phyloP scores from a whole-genome alignment of 2,329 filamentous ascomycete species.

The Geosmithia morbida region DNA sequence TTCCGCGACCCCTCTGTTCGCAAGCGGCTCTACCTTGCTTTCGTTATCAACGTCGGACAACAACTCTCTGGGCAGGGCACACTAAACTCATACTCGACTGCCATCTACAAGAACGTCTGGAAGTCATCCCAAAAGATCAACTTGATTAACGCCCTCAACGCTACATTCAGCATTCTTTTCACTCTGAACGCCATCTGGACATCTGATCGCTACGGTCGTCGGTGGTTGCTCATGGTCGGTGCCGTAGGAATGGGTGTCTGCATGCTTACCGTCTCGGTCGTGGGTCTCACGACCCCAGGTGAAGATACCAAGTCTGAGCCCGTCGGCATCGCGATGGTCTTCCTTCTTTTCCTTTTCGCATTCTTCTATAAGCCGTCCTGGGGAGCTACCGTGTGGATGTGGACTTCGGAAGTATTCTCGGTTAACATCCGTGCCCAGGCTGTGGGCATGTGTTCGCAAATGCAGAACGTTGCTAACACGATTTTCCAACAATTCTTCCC shows the following conservation, averaged over 20 bases:
- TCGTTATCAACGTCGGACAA: slow-evolving; percentile 55
- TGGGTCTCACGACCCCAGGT: slow-evolving; percentile 33
- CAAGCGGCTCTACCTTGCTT: slow-evolving; percentile 49
- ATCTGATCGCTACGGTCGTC: slow-evolving; percentile 56
- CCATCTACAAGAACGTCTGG: slow-evolving; percentile 61
- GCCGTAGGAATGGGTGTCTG: slow-evolving; percentile 54
- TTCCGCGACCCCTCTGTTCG: slow-evolving; percentile 57
- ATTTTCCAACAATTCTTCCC: slow-evolving; percentile 61
- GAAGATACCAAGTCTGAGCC: slow-evolving; percentile 35
- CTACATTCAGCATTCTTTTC: slow-evolving; percentile 58
- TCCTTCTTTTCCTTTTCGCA: slow-evolving; percentile 51
- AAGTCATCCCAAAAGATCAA: slow-evolving; percentile 42
- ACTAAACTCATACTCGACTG: slow-evolving; percentile 59
- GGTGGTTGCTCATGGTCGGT: slow-evolving; percentile 55
- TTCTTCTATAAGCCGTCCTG: slow-evolving; percentile 57
- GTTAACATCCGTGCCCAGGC: slow-evolving; percentile 61
- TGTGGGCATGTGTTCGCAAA: slow-evolving; percentile 49
- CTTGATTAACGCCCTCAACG: slow-evolving; percentile 62
- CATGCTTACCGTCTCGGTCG: slow-evolving; percentile 47
- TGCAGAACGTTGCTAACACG: slow-evolving; percentile 48
- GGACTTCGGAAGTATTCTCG: slow-evolving; percentile 54
- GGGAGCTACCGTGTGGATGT: slow-evolving; percentile 59
- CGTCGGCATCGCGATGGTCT: slow-evolving; percentile 54
- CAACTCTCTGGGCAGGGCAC: slow-evolving; percentile 61
- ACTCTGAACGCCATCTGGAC: slow-evolving; percentile 62